A percentile compares a stretch with the other conserved stretches of the same genome.
Evolutionary conservation across 371 early-diverging fungal species (phyloP).

Genomic region (Sporodiniella umbellata): DNA sequence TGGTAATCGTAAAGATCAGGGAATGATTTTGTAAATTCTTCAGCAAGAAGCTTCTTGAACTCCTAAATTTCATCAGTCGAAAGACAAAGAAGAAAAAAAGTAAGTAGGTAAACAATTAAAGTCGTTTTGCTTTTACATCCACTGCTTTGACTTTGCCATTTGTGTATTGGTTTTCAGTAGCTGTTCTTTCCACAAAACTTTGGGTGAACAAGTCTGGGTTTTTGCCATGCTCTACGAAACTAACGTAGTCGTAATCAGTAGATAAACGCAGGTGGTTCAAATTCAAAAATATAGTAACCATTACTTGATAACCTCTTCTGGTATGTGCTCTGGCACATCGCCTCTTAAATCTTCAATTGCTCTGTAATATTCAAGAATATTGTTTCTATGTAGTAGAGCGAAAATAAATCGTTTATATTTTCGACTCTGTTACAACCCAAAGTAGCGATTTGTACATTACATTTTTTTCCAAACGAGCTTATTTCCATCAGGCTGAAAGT

Average conservation of each 20-base stretch:
- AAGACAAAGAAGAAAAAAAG: neutral
- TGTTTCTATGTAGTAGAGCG: slow-evolving; percentile 40
- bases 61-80: too few species aligned
- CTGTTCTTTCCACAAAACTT: slow-evolving; percentile 68
- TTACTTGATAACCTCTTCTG: slow-evolving; percentile 70
- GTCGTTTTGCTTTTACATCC: slow-evolving; percentile 35
- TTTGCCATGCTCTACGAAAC: slow-evolving; percentile 64
- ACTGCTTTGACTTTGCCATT: slow-evolving; percentile 73
- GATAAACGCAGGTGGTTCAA: neutral
- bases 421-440: neutral
- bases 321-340: slow-evolving; percentile 54
- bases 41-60: slow-evolving; percentile 32
- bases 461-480: slow-evolving; percentile 62
- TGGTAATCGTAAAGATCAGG: slow-evolving; percentile 44
- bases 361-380: slow-evolving; percentile 57
- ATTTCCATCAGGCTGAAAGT: slow-evolving; percentile 68
- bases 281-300: neutral
- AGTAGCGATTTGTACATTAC: slow-evolving; percentile 27
- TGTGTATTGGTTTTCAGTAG: slow-evolving; percentile 78
- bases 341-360: slow-evolving; percentile 63
- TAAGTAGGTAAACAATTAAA: neutral
- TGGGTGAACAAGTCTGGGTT: slow-evolving; percentile 77
- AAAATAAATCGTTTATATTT: neutral
- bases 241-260: slow-evolving; percentile 13
- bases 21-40: slow-evolving; percentile 44